These are phyloP conservation scores for Polygonum maritimum DNA, from an alignment of 148 eudicot genomes.

Conservation along the genomic window DNA sequence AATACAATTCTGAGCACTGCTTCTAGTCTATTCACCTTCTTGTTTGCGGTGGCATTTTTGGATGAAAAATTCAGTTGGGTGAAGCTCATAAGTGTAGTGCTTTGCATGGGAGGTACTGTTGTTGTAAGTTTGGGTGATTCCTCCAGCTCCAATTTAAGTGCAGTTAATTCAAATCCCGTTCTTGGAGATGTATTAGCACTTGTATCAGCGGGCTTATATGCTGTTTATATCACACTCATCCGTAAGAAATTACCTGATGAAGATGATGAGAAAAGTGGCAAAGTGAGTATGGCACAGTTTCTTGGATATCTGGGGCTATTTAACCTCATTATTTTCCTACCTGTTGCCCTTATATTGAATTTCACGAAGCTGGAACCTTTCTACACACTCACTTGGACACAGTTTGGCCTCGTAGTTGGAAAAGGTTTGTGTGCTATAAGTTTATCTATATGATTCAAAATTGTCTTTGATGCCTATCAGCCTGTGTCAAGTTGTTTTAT, in stretches of 20 bases:
- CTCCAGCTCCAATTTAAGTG: constrained; percentile 23
- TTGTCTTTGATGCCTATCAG: too few species aligned
- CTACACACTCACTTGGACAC: constrained; percentile 50
- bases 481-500: neutral
- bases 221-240: constrained; percentile 80
- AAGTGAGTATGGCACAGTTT: constrained; percentile 89
- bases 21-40: constrained; percentile 91
- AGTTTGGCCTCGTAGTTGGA: constrained; percentile 66
- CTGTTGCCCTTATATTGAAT: constrained; percentile 65
- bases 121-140: constrained; percentile 93
- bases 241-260: constrained; percentile 78
- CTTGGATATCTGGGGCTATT: constrained; percentile 84
- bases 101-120: constrained; percentile 95
- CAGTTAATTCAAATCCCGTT: constrained; percentile 56
- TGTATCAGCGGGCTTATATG: constrained; percentile 67
- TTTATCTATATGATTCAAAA: neutral
- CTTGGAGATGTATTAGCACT: constrained; percentile 77
- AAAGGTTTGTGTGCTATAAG: constrained; percentile 43
- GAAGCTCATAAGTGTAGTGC: constrained; percentile 78
- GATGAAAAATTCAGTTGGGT: constrained; percentile 91
- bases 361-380: constrained; percentile 59
- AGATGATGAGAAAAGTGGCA: constrained; percentile 45
- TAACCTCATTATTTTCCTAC: constrained; percentile 77
- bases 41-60: constrained; percentile 75
- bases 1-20: constrained; percentile 89